phyloP scores from a whole-genome alignment of 2,329 filamentous ascomycete species.

The Scytalidium lignicola region DNA sequence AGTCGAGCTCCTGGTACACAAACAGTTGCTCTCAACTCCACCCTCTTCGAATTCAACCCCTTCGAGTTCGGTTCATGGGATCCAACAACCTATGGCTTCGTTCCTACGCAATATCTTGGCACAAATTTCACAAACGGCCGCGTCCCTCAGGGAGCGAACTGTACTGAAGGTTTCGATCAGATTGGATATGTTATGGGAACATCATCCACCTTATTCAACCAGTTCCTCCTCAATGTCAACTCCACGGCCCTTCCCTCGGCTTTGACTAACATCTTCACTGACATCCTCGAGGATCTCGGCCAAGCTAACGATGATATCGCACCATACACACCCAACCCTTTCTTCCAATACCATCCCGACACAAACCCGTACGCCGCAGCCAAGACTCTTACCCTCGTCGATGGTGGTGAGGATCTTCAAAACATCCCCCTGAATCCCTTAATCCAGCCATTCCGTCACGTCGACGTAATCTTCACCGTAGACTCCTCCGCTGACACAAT shows the following conservation, averaged over 20 bases:
- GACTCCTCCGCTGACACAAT: conserved; percentile 71
- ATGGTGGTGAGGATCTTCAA: conserved; percentile 72
- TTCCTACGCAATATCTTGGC: conserved; percentile 65
- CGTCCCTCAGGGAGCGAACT: conserved; percentile 51
- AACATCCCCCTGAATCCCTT: conserved; percentile 77
- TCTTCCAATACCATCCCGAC: conserved; percentile 57
- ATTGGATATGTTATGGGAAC: conserved; percentile 82
- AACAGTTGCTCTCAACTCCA: conserved; percentile 65
- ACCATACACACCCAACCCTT: conserved; percentile 70
- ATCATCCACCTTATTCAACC: conserved; percentile 79
- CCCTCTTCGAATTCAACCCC: conserved; percentile 72
- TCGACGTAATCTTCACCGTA: conserved; percentile 78
- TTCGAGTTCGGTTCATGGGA: conserved; percentile 77
- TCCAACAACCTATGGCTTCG: conserved; percentile 66
- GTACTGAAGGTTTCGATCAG: conserved; percentile 78
- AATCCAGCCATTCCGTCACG: conserved; percentile 63
- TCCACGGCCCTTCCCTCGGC: conserved; percentile 39
- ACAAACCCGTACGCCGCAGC: conserved; percentile 52
- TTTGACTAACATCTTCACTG: conserved; percentile 44
- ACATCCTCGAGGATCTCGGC: conserved; percentile 52
- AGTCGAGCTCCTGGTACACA: conserved; percentile 57
- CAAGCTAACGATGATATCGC: conserved; percentile 66
- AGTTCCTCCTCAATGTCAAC: conserved; percentile 63
- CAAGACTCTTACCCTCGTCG: conserved; percentile 62
- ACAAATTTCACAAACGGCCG: conserved; percentile 63